Evolutionary conservation across 257 asterid species (phyloP), one percentile per base, ranked within the genome.

Genomic region (Perilla frutescens): DNA sequence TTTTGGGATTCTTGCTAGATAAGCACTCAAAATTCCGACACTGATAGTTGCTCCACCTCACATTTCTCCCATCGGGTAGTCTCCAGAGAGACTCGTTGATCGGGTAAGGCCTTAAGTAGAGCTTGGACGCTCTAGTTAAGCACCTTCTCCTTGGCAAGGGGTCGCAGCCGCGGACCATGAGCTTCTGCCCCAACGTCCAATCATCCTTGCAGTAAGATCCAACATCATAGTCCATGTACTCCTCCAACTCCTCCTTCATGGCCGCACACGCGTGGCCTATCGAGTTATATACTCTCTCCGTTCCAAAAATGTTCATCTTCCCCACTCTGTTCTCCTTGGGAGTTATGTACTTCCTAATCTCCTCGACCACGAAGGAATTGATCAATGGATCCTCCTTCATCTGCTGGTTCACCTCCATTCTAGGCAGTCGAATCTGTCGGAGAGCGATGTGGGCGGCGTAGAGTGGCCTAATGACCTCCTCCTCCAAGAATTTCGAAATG

Each of bases 151-250:
- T 66, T 0, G 98, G 98, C 84, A 93, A 64, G 0, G 97, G 98
- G 58, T 93, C 98, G 6, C 98, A 93, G 50, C 96, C 96, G 6
- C 78, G 84, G 45, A 88, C 65, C 98, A 91, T 91, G 34, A 93
- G 96, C 85, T 78, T 88, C 72, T 93, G 97, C 1, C 86, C 98
- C 53, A 86, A 56, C 37, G 72, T 79, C 97, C 98, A 93, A 68
- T 93, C 98, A 40, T 93, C 97, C 34, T 89, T 93, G 44, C 98
- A 93, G 53, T 88, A 93, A 3, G 97, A 91, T 3, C 97, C 98
- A 29, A 91, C 86, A 6, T 93, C 96, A 39, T 91, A 93, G 13
- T 89, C 91, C 98, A 93, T 91, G 62, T 87, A 93, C 79, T 89
- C 90, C 79, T 93, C 96, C 83, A 93, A 40, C 55, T 93, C 97